Evolutionary conservation across 2,329 filamentous ascomycete species (phyloP).

Genomic region (Dichotomopilus funicola): DNA sequence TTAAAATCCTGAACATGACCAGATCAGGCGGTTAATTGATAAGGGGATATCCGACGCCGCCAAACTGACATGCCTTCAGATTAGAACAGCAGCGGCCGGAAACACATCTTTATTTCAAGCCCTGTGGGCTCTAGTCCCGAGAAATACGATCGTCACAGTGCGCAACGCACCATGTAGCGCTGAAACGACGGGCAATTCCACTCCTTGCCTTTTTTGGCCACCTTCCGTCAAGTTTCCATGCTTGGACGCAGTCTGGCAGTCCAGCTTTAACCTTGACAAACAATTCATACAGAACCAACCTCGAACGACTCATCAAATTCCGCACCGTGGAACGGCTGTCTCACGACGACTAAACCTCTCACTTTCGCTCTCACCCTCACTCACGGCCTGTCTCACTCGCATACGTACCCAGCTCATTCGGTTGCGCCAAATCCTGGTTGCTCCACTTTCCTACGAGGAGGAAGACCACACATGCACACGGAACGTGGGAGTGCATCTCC

Average conservation of each 20-base stretch:
- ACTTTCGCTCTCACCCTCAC: too few species aligned
- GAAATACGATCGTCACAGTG: neutral
- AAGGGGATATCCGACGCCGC: neutral
- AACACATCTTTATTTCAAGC: neutral
- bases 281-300: neutral
- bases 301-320: too few species aligned
- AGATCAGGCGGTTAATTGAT: neutral
- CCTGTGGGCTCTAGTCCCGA: neutral
- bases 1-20: neutral
- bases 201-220: slow-evolving; percentile 17
- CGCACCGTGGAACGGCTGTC: too few species aligned
- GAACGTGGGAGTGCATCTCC: too few species aligned
- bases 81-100: neutral
- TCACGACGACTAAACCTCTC: too few species aligned
- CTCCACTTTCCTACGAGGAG: too few species aligned
- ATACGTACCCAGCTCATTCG: too few species aligned
- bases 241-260: neutral
- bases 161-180: neutral
- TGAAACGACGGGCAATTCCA: neutral
- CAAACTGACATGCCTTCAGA: neutral
- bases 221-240: slow-evolving; percentile 13
- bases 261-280: neutral
- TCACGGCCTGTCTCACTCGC: too few species aligned
- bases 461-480: too few species aligned
- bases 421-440: too few species aligned